Conservation (phyloP, 306 rosid genomes). For the Rosa persica region DNA sequence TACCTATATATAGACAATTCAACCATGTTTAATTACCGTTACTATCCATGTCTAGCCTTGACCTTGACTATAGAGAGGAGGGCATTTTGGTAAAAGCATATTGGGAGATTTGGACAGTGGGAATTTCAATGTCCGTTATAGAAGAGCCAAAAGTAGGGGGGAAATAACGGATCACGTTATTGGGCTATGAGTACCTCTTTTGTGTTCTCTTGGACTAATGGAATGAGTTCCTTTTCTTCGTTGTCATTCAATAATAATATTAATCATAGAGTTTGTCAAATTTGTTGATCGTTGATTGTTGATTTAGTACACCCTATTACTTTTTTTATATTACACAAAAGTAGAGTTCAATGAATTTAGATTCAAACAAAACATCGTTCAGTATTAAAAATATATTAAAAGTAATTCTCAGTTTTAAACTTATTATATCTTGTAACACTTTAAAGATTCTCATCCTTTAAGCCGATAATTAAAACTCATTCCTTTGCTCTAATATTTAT, state of each 20-base stretch:
- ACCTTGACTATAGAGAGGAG: background rate
- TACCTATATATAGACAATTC: slow-evolving; percentile 42
- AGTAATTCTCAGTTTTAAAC: too few relatives aligned
- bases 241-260: background rate
- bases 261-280: background rate
- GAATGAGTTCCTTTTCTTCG: slow-evolving; percentile 8
- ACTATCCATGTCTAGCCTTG: slow-evolving; percentile 6
- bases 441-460: too few relatives aligned
- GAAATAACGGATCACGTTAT: slow-evolving; percentile 80
- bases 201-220: slow-evolving; percentile 27
- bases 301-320: too few relatives aligned
- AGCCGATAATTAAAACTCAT: too few relatives aligned
- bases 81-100: background rate
- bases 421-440: too few relatives aligned
- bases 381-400: too few relatives aligned
- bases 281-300: background rate
- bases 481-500: too few relatives aligned
- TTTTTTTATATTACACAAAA: background rate
- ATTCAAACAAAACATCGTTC: background rate
- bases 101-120: slow-evolving; percentile 15
- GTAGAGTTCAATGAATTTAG: background rate
- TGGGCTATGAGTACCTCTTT: slow-evolving; percentile 38
- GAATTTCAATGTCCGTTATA: slow-evolving; percentile 58
- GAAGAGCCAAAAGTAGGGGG: slow-evolving; percentile 24
- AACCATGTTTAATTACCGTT: background rate